Conservation (phyloP, 768 basidiomycete species). For the Mycena rebaudengoi region DNA sequence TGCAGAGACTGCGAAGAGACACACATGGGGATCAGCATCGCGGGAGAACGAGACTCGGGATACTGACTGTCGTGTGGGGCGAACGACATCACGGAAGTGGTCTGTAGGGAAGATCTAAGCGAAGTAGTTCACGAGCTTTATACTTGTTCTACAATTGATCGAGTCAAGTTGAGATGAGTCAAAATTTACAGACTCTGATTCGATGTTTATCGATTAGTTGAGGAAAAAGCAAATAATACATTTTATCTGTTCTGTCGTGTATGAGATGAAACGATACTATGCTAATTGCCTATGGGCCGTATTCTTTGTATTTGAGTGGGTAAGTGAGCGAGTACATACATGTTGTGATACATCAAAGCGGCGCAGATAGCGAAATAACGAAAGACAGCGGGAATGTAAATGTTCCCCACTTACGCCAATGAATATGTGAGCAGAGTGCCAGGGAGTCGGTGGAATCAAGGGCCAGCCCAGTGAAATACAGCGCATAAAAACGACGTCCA, state of each 20-base stretch:
- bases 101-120: conserved; percentile 7
- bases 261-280: conserved; percentile 13
- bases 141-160: conserved; percentile 8
- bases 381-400: too few relatives aligned
- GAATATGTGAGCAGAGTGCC: too few relatives aligned
- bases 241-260: conserved; percentile 19
- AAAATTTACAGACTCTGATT: not conserved
- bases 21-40: conserved; percentile 21
- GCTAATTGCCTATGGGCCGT: too few relatives aligned
- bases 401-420: too few relatives aligned
- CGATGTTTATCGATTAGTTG: not conserved
- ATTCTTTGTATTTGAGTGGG: conserved; percentile 14
- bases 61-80: conserved; percentile 76
- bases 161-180: conserved; percentile 2
- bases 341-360: conserved; percentile 24
- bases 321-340: conserved; percentile 12
- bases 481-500: conserved; percentile 24
- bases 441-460: too few relatives aligned
- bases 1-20: conserved; percentile 62
- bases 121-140: not conserved
- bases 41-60: conserved; percentile 4
- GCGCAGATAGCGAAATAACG: conserved; percentile 18
- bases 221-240: not conserved
- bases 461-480: conserved; percentile 22
- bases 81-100: conserved; percentile 73